A percentile compares a stretch with the other conserved stretches of the same genome.
These are phyloP conservation scores for Arxiozyma telluris DNA, from an alignment of 1,139 yeast genomes.

Conservation along the genomic window DNA sequence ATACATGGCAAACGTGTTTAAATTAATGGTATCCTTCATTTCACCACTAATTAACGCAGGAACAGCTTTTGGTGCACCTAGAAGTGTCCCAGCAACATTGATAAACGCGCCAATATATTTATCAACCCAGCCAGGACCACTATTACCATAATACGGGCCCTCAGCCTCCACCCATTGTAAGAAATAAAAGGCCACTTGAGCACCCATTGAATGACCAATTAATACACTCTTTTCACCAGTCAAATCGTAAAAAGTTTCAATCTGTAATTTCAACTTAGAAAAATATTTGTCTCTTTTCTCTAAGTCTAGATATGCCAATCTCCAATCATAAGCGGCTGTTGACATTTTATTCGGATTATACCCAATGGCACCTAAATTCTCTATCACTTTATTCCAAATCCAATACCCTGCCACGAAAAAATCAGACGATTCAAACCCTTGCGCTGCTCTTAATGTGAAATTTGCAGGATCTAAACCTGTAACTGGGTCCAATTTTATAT, in stretches of 20 bases:
- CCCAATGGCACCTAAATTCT: conserved; percentile 87
- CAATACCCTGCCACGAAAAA: conserved; percentile 95
- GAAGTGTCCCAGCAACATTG: conserved; percentile 76
- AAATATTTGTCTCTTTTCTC: conserved; percentile 84
- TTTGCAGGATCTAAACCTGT: conserved; percentile 91
- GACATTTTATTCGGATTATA: conserved; percentile 87
- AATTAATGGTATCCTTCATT: conserved; percentile 94
- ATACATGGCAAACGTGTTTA: conserved; percentile 85
- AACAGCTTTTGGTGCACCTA: conserved; percentile 91
- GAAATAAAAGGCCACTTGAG: conserved; percentile 79
- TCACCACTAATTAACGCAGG: conserved; percentile 92
- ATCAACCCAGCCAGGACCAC: conserved; percentile 82
- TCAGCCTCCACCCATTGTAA: conserved; percentile 93
- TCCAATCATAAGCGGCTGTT: conserved; percentile 93
- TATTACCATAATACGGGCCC: conserved; percentile 74
- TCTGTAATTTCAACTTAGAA: conserved; percentile 58
- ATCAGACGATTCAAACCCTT: conserved; percentile 95
- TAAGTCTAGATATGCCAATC: conserved; percentile 79
- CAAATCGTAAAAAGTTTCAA: conserved; percentile 46
- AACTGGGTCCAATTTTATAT: conserved; percentile 76
- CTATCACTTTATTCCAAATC: conserved; percentile 95
- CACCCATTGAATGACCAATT: conserved; percentile 94
- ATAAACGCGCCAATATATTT: conserved; percentile 69
- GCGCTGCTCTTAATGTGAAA: conserved; percentile 77
- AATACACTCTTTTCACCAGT: conserved; percentile 70